phyloP scores from a whole-genome alignment of 2,329 filamentous ascomycete species.

The Chrysoporthe austroafricana region DNA sequence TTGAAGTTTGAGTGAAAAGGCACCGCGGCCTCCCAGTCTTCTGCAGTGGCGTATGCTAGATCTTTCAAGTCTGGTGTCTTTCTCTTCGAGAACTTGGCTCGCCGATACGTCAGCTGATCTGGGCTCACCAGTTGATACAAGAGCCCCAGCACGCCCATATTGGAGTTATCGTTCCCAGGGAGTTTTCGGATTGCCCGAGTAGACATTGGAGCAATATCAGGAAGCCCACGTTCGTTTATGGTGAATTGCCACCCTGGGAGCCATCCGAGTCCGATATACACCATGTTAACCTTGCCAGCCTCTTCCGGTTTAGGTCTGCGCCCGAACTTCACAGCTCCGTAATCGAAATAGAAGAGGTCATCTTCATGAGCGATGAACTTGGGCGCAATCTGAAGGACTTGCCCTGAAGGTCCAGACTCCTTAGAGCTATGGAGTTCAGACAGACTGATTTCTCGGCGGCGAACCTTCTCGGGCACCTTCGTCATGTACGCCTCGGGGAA shows the following conservation, averaged over 20 bases:
- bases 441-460: background rate
- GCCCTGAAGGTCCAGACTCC: background rate
- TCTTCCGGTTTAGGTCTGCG: conserved; percentile 4
- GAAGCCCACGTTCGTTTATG: background rate
- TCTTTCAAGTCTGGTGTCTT: background rate
- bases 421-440: background rate
- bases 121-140: background rate
- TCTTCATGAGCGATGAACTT: conserved; percentile 8
- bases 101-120: background rate
- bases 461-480: background rate
- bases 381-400: background rate
- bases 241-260: conserved; percentile 10
- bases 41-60: background rate
- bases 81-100: background rate
- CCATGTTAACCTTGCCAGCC: background rate
- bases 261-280: conserved; percentile 3
- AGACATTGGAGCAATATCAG: background rate
- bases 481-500: background rate
- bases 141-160: background rate
- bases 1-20: conserved; percentile 7
- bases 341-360: conserved; percentile 6
- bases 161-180: background rate
- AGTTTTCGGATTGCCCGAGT: background rate
- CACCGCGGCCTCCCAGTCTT: conserved; percentile 2
- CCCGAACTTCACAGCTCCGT: conserved; percentile 9